Base-by-base conservation (phyloP, 2,329 filamentous ascomycete genomes). In the Bipolaris victoriae region DNA sequence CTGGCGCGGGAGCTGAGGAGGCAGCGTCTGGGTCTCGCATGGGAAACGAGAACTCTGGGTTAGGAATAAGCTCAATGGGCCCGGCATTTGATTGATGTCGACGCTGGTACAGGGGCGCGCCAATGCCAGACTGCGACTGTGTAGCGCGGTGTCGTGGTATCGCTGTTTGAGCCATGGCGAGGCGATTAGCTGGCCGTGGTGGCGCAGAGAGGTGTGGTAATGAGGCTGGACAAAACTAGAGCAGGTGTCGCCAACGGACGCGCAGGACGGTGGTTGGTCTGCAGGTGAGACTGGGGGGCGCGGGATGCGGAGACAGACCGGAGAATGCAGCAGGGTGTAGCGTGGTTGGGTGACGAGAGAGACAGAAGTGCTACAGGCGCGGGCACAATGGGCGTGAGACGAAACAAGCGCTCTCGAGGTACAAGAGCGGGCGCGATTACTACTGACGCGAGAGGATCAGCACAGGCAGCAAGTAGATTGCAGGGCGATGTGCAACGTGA, bases 1-100 rank as follows among this genome's bases (percentile, higher is more conserved):
- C 66, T 64, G 72, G 41, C 63, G 72, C 39, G 68, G 78, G 47
- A 58, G 70, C 59, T 41, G 70, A 61, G 31, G 70, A 55, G 29
- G 68, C 50, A 7, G 66, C 55, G 43, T 72, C 68, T 36, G 70
- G 71, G 6, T 67, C 71, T 60, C 73, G 74, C 66, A 76, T 75
- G 37, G 81, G 81, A 55, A 82, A 83, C 16, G 77, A 77, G 68
- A 83, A 82, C 60, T 80, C 76, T 49, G 79, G 79, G 58, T 82
- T 82, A 20, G 78, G 77, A 24, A 80, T 65, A 62, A 82, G 77
- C 60, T 83, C 80, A 43, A 78, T 67, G 52, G 71, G 67, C 26
- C 68, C 73, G 47, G 64, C 64, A 60, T 70, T 70, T 49, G 74
- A 69, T 44, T 68, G 59, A 49, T 66, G 65, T 45, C 73, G 70